phyloP scores from a whole-genome alignment of 257 asterid species.

The Thymus mandschuricus region DNA sequence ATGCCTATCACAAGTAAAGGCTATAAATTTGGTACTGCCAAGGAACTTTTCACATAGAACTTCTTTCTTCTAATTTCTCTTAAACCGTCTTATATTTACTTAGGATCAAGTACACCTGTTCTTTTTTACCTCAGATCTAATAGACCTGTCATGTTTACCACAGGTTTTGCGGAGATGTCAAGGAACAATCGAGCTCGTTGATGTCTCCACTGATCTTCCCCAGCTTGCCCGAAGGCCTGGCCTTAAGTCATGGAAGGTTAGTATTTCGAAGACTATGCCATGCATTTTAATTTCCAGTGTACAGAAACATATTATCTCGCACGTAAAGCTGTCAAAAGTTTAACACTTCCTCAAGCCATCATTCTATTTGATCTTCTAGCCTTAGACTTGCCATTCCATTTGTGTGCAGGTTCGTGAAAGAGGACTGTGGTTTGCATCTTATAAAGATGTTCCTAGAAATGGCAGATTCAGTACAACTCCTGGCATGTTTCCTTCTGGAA shows the following conservation, averaged over 20 bases:
- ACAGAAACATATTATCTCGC: slow-evolving; percentile 7
- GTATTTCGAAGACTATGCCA: slow-evolving; percentile 25
- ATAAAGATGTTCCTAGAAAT: slow-evolving; percentile 55
- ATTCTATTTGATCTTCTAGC: slow-evolving; percentile 16
- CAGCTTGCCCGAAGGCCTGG: slow-evolving; percentile 93
- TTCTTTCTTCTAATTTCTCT: neutral
- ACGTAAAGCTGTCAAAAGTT: slow-evolving; percentile 5
- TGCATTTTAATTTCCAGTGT: slow-evolving; percentile 11
- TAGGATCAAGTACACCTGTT: neutral
- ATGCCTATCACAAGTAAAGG: slow-evolving; percentile 10
- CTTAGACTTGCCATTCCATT: slow-evolving; percentile 23
- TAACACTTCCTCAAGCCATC: neutral
- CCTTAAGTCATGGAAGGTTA: slow-evolving; percentile 89
- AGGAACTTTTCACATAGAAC: slow-evolving; percentile 15
- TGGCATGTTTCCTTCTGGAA: slow-evolving; percentile 98
- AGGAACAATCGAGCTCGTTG: slow-evolving; percentile 80
- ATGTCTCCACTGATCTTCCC: slow-evolving; percentile 86
- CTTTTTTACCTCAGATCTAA: neutral
- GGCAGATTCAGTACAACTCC: slow-evolving; percentile 69
- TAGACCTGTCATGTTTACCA: slow-evolving; percentile 29
- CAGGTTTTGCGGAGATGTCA: slow-evolving; percentile 85
- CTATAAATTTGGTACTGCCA: slow-evolving; percentile 16
- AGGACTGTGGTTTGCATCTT: slow-evolving; percentile 77
- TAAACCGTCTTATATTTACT: slow-evolving; percentile 12
- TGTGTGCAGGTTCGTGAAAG: slow-evolving; percentile 77